Base-by-base conservation (phyloP, 139 green algal genomes). In the Asterochloris erici region DNA sequence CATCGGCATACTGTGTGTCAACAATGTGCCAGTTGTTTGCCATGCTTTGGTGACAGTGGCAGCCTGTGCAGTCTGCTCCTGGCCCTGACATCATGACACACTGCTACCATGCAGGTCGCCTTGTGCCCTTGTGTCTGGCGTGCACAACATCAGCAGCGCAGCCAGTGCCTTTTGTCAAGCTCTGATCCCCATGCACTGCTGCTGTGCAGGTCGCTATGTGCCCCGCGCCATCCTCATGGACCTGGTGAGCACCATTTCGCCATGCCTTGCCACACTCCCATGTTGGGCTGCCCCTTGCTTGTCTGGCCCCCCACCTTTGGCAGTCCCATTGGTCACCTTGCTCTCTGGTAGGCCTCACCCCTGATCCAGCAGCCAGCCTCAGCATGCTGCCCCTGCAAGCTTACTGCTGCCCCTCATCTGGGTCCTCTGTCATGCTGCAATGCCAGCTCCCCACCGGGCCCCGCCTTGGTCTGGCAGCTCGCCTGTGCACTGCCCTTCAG, bases 151-250 rank as follows among this genome's bases (percentile, higher is more conserved):
- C 38, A n/a, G 38, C 38, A 54, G 71, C 10, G 14, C 66, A 24
- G n/a, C n/a, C n/a, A n/a, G n/a, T n/a, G n/a, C n/a, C 21, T 73
- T 23, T 4, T 73, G 6, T 73, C 21, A 73, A 73, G 4, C 2
- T 9, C 2, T 73, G 6, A 2, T 23, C 66, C 66, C 21, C 21
- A 27, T 4, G 68, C 23, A 54, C 38, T 54, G 17, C 24, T 60
- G 16, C 26, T 78, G 0, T 83, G 77, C 87, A 96, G 92, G 95
- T 73, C 95, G 97, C 71, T 99, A 99, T 84, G 97, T 99, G 79
- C 97, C 97, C 62, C 93, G 97, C 47, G 97, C 95, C 78, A 94
- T 99, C 80, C 93, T 99, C 62, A 98, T 99, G 91, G 97, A 99
- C 85, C 88, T 99, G 83, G 87, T 91, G 70, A 83, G 75, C 15